Percentiles rank a stretch among this genome's conserved stretches.
Conservation (phyloP, 371 early-diverging fungal species). For the Chytridiales sp. region DNA sequence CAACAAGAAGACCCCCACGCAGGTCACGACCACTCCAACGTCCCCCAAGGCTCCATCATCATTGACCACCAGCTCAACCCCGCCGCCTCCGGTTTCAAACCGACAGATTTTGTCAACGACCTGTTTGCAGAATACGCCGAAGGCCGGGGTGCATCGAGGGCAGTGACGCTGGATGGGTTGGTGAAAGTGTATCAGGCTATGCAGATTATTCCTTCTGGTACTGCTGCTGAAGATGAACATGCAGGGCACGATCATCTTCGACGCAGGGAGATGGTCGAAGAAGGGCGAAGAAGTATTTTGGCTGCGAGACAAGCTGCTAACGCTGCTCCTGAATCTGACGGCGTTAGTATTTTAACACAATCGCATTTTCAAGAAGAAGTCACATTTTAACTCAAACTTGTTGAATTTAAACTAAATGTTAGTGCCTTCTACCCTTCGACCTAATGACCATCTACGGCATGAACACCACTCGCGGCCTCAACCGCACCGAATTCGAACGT, state of each 20-base stretch:
- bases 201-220: neutral
- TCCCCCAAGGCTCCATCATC: constrained; percentile 5
- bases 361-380: too few species aligned
- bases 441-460: constrained; percentile 11
- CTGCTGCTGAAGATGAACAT: neutral
- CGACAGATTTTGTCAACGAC: constrained; percentile 1
- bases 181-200: constrained; percentile 2
- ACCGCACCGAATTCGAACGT: neutral
- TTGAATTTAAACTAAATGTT: neutral
- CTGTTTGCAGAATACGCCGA: constrained; percentile 4
- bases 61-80: constrained; percentile 9
- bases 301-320: neutral
- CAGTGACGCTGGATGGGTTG: neutral
- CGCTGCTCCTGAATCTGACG: neutral
- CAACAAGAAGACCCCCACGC: too few species aligned
- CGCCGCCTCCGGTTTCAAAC: neutral
- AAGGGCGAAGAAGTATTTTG: too few species aligned
- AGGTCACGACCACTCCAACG: neutral
- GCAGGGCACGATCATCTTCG: constrained; percentile 6
- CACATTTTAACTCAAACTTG: too few species aligned
- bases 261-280: too few species aligned
- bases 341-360: neutral
- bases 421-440: constrained; percentile 10
- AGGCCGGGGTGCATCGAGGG: neutral
- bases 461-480: neutral